A percentile compares a stretch with the other conserved stretches of the same genome.
Evolutionary conservation across 208 protist genomes (phyloP).

Genomic region (Blechomonas ayalai): DNA sequence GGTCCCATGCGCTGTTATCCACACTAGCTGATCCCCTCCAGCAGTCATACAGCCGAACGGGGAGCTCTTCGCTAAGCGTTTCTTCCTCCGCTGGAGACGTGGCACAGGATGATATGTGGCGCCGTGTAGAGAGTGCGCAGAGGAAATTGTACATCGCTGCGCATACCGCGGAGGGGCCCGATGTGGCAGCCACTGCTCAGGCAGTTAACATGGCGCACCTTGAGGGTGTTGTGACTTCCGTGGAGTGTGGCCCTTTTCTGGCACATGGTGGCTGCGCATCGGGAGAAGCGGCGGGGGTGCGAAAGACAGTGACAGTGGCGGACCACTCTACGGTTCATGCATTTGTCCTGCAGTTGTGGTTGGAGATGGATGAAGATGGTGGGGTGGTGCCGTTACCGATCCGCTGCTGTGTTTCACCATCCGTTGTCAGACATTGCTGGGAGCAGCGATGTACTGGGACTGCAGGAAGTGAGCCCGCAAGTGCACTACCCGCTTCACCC

Average conservation of each 20-base stretch:
- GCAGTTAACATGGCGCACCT: conserved; percentile 38
- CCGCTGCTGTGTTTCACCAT: conserved; percentile 22
- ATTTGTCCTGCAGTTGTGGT: conserved; percentile 31
- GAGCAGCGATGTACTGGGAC: not conserved
- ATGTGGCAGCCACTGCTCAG: conserved; percentile 3
- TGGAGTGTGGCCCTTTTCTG: conserved; percentile 26
- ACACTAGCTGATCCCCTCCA: no score
- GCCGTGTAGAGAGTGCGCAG: not conserved
- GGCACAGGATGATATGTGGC: no score
- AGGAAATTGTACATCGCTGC: conserved; percentile 10
- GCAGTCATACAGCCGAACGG: no score
- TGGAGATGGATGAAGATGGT: conserved; percentile 14
- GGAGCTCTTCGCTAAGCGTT: no score
- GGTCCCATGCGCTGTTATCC: no score
- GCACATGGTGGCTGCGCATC: no score
- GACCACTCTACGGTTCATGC: not conserved
- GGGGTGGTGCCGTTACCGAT: conserved; percentile 20
- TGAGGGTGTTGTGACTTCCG: conserved; percentile 30
- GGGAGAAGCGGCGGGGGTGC: conserved; percentile 8
- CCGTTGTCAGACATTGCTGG: conserved; percentile 8
- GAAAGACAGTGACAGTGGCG: conserved; percentile 4
- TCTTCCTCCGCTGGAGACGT: no score
- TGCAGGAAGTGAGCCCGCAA: not conserved
- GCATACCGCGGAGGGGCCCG: conserved; percentile 7
- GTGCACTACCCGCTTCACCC: no score